A percentile compares a stretch with the other conserved stretches of the same genome.
phyloP scores from a whole-genome alignment of 768 basidiomycete genomes.

The Porphyrellus cyaneotinctus region DNA sequence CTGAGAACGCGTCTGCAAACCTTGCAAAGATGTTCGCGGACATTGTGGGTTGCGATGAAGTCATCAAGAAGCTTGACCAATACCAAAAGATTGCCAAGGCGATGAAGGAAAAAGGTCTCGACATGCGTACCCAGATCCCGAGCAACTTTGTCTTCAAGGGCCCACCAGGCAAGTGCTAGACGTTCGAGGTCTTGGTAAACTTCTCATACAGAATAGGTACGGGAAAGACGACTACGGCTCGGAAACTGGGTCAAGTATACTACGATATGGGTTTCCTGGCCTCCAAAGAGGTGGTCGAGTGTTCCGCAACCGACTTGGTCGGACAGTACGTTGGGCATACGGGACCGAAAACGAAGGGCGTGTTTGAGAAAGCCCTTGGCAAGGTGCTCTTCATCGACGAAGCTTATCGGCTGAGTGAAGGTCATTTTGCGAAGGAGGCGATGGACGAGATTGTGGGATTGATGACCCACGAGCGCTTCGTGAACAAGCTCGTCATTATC shows the following conservation, averaged over 20 bases:
- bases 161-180: slow-evolving; percentile 50
- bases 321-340: slow-evolving; percentile 72
- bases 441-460: slow-evolving; percentile 69
- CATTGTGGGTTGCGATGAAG: slow-evolving; percentile 56
- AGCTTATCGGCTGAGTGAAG: slow-evolving; percentile 61
- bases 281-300: slow-evolving; percentile 53
- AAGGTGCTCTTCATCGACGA: slow-evolving; percentile 72
- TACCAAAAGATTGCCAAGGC: slow-evolving; percentile 51
- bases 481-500: slow-evolving; percentile 60
- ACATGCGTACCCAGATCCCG: slow-evolving; percentile 51
- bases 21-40: slow-evolving; percentile 59
- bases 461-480: slow-evolving; percentile 56
- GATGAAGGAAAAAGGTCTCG: slow-evolving; percentile 40
- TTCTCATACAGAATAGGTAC: slow-evolving; percentile 43
- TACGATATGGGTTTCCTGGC: slow-evolving; percentile 62
- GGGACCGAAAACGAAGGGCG: slow-evolving; percentile 58
- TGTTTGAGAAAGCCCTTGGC: slow-evolving; percentile 64
- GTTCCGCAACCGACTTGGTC: slow-evolving; percentile 68
- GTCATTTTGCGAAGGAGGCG: slow-evolving; percentile 68
- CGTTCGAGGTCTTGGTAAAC: neutral
- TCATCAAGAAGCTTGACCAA: slow-evolving; percentile 43
- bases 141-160: slow-evolving; percentile 70
- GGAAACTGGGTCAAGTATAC: slow-evolving; percentile 61
- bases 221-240: slow-evolving; percentile 60
- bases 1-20: slow-evolving; percentile 44